Conservation (phyloP, 768 basidiomycete genomes). For the Boletus coccyginus region DNA sequence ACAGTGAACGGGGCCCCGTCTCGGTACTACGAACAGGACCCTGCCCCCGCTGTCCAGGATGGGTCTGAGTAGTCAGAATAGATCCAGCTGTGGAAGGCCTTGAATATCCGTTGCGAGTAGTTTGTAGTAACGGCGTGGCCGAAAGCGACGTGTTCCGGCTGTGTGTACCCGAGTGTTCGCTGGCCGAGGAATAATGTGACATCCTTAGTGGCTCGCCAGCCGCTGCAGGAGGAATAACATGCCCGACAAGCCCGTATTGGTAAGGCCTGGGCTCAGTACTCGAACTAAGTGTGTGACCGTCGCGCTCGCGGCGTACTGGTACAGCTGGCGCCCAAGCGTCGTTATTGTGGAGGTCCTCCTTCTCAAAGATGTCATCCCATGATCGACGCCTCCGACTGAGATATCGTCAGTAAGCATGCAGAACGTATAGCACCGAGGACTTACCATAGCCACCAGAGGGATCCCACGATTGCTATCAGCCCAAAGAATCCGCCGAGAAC, state of each 20-base stretch:
- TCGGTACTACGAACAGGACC: slow-evolving; percentile 1
- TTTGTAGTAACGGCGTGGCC: slow-evolving; percentile 23
- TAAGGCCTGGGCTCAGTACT: slow-evolving; percentile 52
- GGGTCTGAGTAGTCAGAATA: slow-evolving; percentile 31
- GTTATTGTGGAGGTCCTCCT: slow-evolving; percentile 32
- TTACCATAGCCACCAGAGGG: slow-evolving; percentile 54
- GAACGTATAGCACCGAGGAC: slow-evolving; percentile 4
- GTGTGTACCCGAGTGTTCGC: slow-evolving; percentile 19
- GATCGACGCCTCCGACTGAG: slow-evolving; percentile 42
- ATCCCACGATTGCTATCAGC: slow-evolving; percentile 41
- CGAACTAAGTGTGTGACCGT: slow-evolving; percentile 29
- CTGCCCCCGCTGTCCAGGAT: slow-evolving; percentile 6
- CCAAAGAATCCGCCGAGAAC: slow-evolving; percentile 55
- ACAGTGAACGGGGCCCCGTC: slow-evolving; percentile 19
- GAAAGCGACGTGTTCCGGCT: slow-evolving; percentile 28
- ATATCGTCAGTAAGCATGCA: slow-evolving; percentile 9
- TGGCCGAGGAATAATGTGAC: slow-evolving; percentile 27
- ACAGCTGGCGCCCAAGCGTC: slow-evolving; percentile 16
- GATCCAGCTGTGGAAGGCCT: slow-evolving; percentile 47
- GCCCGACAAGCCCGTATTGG: slow-evolving; percentile 61
- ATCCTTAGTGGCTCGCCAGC: slow-evolving; percentile 32
- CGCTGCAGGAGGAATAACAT: slow-evolving; percentile 30
- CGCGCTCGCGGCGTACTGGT: slow-evolving; percentile 19
- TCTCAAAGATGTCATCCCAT: slow-evolving; percentile 55
- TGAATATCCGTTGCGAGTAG: slow-evolving; percentile 20